Evolutionary conservation across 1,284 basidiomycete genomes (phyloP).

Genomic region (Austroboletus niveus): DNA sequence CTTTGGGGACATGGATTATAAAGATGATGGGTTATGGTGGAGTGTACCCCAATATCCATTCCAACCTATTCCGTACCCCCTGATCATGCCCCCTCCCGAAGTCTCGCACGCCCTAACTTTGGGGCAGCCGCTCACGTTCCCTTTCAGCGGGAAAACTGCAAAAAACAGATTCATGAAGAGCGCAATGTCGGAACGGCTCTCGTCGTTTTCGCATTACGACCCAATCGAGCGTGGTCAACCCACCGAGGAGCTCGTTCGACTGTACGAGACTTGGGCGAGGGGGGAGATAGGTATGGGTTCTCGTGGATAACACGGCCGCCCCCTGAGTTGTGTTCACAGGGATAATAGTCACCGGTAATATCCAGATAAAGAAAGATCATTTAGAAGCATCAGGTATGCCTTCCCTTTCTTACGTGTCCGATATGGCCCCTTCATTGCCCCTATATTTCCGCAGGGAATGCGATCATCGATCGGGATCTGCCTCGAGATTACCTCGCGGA

Average conservation of each 20-base stretch:
- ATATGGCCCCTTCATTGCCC: not conserved
- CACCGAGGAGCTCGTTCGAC: slow-evolving; percentile 33
- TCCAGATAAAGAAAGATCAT: slow-evolving; percentile 35
- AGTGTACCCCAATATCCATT: slow-evolving; percentile 17
- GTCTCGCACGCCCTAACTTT: slow-evolving; percentile 18
- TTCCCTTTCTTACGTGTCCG: not conserved
- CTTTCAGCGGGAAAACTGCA: slow-evolving; percentile 30
- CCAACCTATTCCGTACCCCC: slow-evolving; percentile 12
- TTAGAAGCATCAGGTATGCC: slow-evolving; percentile 31
- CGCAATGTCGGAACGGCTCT: slow-evolving; percentile 34
- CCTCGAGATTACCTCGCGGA: slow-evolving; percentile 26
- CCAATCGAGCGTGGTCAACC: slow-evolving; percentile 31
- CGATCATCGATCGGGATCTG: slow-evolving; percentile 31
- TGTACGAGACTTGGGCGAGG: slow-evolving; percentile 34
- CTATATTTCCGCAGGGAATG: slow-evolving; percentile 23
- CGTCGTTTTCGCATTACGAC: slow-evolving; percentile 32
- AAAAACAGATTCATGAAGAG: slow-evolving; percentile 36
- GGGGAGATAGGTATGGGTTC: slow-evolving; percentile 30
- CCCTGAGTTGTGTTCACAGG: slow-evolving; percentile 15
- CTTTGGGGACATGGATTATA: slow-evolving; percentile 16
- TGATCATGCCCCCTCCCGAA: slow-evolving; percentile 17
- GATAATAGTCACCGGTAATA: slow-evolving; percentile 33
- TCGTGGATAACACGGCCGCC: not conserved
- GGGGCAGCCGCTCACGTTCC: slow-evolving; percentile 26
- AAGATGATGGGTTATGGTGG: slow-evolving; percentile 12